A percentile compares a stretch with the other conserved stretches of the same genome.
Conservation (phyloP, 768 basidiomycete genomes). For the Tricholoma flavovirens region DNA sequence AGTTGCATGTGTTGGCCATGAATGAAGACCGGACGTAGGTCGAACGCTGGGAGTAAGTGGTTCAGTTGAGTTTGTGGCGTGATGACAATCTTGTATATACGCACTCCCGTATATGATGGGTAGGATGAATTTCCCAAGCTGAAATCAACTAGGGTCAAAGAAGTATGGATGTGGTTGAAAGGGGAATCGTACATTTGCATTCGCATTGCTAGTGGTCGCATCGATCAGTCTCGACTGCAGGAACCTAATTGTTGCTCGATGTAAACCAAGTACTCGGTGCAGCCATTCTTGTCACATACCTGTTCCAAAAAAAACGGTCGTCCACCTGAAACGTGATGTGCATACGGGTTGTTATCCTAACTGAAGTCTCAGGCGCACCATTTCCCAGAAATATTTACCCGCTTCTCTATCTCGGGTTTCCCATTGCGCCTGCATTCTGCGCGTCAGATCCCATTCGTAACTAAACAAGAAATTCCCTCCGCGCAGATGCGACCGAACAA, state of each 20-base stretch:
- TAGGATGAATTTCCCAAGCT: slow-evolving; percentile 87
- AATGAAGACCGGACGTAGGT: slow-evolving; percentile 68
- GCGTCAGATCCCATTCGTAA: slow-evolving; percentile 87
- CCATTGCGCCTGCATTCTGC: slow-evolving; percentile 81
- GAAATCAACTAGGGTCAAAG: slow-evolving; percentile 11
- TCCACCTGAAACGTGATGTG: slow-evolving; percentile 54
- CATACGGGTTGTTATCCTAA: not conserved
- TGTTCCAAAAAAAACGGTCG: slow-evolving; percentile 99
- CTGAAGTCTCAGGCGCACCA: slow-evolving; percentile 39
- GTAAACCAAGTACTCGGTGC: not conserved
- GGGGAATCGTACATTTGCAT: slow-evolving; percentile 58
- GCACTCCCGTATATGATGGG: slow-evolving; percentile 93
- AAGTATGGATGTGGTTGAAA: not conserved
- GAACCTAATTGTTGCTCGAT: slow-evolving; percentile 28
- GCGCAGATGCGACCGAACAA: slow-evolving; percentile 79
- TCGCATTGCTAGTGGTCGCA: slow-evolving; percentile 37
- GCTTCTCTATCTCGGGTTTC: slow-evolving; percentile 43
- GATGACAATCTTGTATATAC: slow-evolving; percentile 26
- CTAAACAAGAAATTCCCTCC: slow-evolving; percentile 84
- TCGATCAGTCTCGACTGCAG: slow-evolving; percentile 35
- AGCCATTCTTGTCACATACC: slow-evolving; percentile 31
- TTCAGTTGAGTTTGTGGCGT: slow-evolving; percentile 4
- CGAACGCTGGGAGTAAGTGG: slow-evolving; percentile 58
- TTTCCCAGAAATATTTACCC: slow-evolving; percentile 67
- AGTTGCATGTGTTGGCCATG: slow-evolving; percentile 78